Evolutionary conservation across 2,329 filamentous ascomycete species (phyloP).

Genomic region (Truncatella angustata): DNA sequence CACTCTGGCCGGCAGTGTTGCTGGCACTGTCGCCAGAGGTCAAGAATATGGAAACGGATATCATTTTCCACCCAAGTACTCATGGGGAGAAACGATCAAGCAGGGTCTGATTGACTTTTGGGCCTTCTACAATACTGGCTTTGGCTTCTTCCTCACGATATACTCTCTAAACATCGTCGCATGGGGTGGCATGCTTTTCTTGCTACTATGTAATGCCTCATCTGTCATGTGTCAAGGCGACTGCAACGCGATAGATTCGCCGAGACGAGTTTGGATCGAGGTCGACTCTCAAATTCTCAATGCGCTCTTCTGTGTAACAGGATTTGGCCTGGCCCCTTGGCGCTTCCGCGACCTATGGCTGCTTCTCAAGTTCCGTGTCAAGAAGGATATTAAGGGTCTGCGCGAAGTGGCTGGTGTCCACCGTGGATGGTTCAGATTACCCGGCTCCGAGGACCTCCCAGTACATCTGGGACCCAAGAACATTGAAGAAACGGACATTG

Average conservation of each 20-base stretch:
- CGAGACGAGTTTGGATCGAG: constrained; percentile 74
- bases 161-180: constrained; percentile 82
- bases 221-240: constrained; percentile 70
- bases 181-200: constrained; percentile 89
- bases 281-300: constrained; percentile 81
- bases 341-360: constrained; percentile 71
- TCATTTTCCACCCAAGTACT: constrained; percentile 61
- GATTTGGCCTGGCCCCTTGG: constrained; percentile 83
- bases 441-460: constrained; percentile 61
- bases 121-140: constrained; percentile 71
- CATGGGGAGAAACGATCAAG: constrained; percentile 56
- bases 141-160: constrained; percentile 74
- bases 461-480: constrained; percentile 51
- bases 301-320: constrained; percentile 82
- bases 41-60: constrained; percentile 59
- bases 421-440: constrained; percentile 71
- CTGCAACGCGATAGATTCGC: constrained; percentile 72
- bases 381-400: constrained; percentile 53
- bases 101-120: constrained; percentile 62
- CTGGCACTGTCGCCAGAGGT: constrained; percentile 17
- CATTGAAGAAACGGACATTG: constrained; percentile 37
- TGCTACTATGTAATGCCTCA: constrained; percentile 73
- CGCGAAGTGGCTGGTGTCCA: constrained; percentile 73
- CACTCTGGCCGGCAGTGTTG: constrained; percentile 31
- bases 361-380: constrained; percentile 62